Evolutionary conservation across 208 protist genomes (phyloP), one percentile per base, ranked within the genome.

Genomic region (Leishmania major): DNA sequence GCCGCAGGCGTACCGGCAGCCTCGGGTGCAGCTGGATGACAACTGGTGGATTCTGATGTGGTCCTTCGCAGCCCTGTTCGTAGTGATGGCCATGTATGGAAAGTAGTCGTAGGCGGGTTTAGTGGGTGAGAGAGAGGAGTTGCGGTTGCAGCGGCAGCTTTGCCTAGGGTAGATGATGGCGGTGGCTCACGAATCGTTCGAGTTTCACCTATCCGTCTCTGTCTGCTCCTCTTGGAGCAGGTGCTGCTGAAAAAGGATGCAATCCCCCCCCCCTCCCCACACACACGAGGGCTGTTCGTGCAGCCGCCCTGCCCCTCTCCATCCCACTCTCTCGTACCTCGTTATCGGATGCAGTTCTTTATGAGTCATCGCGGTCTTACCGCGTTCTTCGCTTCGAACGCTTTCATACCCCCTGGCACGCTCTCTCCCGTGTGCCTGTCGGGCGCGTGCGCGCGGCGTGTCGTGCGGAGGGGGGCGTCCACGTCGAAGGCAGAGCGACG

Each of bases 21-120:
- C 87, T 7, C 84, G 79, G 6, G 86, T 90, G 47, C 80, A 88
- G 6, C 84, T 94, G 7, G 82, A 80, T 28, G 77, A 78, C 43
- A 15, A 69, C 7, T 94, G 89, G 89, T 94, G 89, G 89, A 71
- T 47, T 31, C 81, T 91, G 49, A 89, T 94, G 79, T 86, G 82
- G 64, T 31, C 60, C 31, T 90, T 94, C 75, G 59, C 84, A 7
- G 43, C 78, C 10, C 69, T 86, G 2, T 89, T 91, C 71, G 17
- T 85, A 0, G 13, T 90, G 3, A 79, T 94, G 79, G 85, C 79
- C 13, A 85, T 77, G 53, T 91, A 87, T 88, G 91, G 91, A 3
- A 85, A 81, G 69, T 94, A 88, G 62, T 57, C 2, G 35, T 28
- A 40, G 57, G 77, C 15, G 37, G 6, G 28, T 35, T 15, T 10